Base-by-base conservation (phyloP, 148 eudicot genomes). In the Rheum nobile region DNA sequence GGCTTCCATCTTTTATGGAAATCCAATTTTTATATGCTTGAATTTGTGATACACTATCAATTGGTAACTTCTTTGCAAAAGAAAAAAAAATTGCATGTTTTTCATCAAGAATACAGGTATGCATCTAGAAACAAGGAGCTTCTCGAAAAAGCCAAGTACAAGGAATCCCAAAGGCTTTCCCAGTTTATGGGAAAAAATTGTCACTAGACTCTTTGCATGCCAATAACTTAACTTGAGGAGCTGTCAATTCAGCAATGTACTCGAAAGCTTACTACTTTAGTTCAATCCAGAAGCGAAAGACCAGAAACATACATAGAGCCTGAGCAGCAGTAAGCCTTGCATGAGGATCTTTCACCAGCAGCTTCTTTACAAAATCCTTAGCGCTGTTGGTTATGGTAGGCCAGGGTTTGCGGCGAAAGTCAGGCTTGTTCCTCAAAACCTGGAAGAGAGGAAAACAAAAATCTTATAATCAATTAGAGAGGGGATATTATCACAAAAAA, bases 351-450 rank as follows among this genome's bases (percentile, higher is more conserved):
- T 94, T 94, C 78, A 89, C 90, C 57, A 94, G 77, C 52, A 94
- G 75, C 74, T 91, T 94, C 86, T 79, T 89, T 41, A 94, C 90
- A 77, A 94, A 94, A 78, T 94, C 98, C 82, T 94, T 94, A n/a
- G 97, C 97, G 42, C 90, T 83, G 71, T 77, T 83, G 89, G 93
- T 94, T 71, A 91, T 87, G 47, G 76, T 81, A 29, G 98, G 90
- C 98, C 98, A 94, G 59, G 97, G 97, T 78, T 91, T 94, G 75
- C 98, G 91, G 43, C 89, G 90, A 75, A 94, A 94, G 79, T 94
- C 97, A 72, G 98, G 98, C 86, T 91, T 94, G 85, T 94, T 94
- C 46, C 87, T 87, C 50, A 94, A 79, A 38, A 94, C 96, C 98
- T 94, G 83, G 69, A 84, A 77, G 6, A 59, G 22, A n/a, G 32